Conservation (phyloP, 306 rosid species). For the Citrullus mucosospermus region DNA sequence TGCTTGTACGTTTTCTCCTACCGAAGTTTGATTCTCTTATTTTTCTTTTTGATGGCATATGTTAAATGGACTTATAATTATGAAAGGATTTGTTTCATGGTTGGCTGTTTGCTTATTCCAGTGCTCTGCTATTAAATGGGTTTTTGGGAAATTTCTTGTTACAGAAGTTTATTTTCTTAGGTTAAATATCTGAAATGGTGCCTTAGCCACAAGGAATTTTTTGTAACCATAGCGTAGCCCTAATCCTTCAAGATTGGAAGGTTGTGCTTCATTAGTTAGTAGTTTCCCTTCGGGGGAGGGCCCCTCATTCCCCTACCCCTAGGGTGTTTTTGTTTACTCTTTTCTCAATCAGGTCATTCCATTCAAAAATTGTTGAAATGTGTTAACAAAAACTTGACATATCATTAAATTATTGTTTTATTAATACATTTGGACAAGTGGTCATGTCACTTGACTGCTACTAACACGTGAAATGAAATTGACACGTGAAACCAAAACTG, state of each 20-base stretch:
- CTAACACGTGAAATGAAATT: neutral
- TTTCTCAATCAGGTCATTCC: too few species aligned
- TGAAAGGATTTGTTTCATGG: neutral
- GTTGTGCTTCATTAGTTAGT: too few species aligned
- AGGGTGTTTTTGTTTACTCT: too few species aligned
- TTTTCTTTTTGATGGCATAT: neutral
- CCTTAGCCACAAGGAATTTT: neutral
- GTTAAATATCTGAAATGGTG: neutral
- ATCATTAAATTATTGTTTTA: neutral
- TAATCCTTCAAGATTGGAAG: neutral
- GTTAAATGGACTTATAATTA: neutral
- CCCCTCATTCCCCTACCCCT: too few species aligned
- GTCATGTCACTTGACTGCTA: too few species aligned
- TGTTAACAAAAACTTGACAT: too few species aligned
- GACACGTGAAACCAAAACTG: neutral
- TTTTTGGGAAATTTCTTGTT: neutral
- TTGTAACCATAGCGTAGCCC: neutral
- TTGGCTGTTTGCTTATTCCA: neutral
- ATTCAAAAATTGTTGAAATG: too few species aligned
- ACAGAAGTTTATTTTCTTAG: neutral
- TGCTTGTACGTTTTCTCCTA: conserved; percentile 48
- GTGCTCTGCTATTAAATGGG: neutral
- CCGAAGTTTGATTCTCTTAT: neutral
- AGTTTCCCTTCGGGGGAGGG: neutral
- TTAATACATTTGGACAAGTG: neutral